Evolutionary conservation across 106 monocot genomes (phyloP), one percentile per base, ranked within the genome.

Genomic region (Allium cepa): DNA sequence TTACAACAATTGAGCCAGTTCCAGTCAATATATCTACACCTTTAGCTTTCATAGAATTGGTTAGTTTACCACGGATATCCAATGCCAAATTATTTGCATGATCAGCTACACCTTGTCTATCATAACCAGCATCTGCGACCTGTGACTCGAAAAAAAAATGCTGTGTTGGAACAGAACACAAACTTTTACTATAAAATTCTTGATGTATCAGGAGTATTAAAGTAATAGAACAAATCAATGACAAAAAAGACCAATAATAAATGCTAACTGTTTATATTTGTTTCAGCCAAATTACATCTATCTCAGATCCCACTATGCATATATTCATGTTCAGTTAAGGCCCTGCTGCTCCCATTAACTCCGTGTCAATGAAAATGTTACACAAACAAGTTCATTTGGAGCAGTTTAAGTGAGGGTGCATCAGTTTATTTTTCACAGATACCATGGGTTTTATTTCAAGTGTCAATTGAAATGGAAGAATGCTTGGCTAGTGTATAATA

Each of bases 81-180:
- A 92, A 89, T 59, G 89, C 89, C 62, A 99, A 86, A 79, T 93
- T 93, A 70, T 99, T 99, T 79, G 97, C 97, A 81, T 99, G 97
- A 72, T 99, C 97, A 84, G 92, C 97, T 14, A 99, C 97, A 63
- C 73, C 79, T 77, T 99, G 92, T 76, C 97, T 89, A 63, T 99
- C 90, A 90, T 99, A 99, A 79, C 82, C 84, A 77, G 87, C 53
- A 63, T 78, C 64, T 62, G 89, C 62, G 36, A 99, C 97, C 97
- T 99, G 57, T 64, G 48, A 71, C 8, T 60, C 49, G 70, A 17
- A 69, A 66, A 57, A 16, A 51, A 62, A 17, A 15, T 11, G 46
- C 70, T 57, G 36, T 36, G 5, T 36, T 36, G 36, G 36, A 36
- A 36, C 36, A 36, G 5, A 36, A 36, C 36, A 36, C 36, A 36